phyloP scores from a whole-genome alignment of 108 stramenopile genomes.

The Nannochloropsis oceanica region DNA sequence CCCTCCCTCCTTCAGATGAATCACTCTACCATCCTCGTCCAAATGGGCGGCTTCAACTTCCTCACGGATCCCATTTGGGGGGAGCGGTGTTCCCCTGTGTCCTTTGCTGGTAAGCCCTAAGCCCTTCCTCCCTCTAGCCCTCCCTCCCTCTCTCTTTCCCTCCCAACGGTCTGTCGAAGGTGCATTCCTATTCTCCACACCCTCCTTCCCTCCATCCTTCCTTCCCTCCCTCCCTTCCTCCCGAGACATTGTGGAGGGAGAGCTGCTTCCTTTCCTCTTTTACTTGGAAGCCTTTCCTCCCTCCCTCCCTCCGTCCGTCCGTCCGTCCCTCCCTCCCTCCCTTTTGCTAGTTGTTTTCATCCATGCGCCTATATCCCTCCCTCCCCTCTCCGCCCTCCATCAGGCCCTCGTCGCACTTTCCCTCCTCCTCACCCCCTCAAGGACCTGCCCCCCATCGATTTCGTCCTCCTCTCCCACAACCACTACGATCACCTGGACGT shows the following conservation, averaged over 20 bases:
- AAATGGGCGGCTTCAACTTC: constrained; percentile 32
- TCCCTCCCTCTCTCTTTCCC: not conserved
- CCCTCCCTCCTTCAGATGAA: too few species aligned
- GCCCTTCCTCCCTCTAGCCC: not conserved
- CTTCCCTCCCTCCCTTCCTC: not conserved
- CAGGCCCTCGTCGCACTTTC: constrained; percentile 27
- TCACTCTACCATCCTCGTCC: not conserved
- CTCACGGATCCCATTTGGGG: constrained; percentile 39
- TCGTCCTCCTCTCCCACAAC: constrained; percentile 37
- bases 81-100: constrained; percentile 12
- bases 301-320: too few species aligned
- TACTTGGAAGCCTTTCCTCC: too few species aligned
- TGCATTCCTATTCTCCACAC: too few species aligned
- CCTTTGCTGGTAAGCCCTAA: not conserved
- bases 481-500: constrained; percentile 41
- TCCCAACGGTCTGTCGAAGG: not conserved
- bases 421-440: constrained; percentile 8
- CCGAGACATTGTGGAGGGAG: too few species aligned
- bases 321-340: too few species aligned
- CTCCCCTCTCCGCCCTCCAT: too few species aligned
- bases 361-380: too few species aligned
- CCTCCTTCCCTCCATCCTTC: not conserved
- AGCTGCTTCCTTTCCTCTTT: too few species aligned
- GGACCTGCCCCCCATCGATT: constrained; percentile 32
- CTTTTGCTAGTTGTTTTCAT: too few species aligned